Evolutionary conservation across 495 filamentous ascomycete species (phyloP).

Genomic region (Penicillium goetzii): DNA sequence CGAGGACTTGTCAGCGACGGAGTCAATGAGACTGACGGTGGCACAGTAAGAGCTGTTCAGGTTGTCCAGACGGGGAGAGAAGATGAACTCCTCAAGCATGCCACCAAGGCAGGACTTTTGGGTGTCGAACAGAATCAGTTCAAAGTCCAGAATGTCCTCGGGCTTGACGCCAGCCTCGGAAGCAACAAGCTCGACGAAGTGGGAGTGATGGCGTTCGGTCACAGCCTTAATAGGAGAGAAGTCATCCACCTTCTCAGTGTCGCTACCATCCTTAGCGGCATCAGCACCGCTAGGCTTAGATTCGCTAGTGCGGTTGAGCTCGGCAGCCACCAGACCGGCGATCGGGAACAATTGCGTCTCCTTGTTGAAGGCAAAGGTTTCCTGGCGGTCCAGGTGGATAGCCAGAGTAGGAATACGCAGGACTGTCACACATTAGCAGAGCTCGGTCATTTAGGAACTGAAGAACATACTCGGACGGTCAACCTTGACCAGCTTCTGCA

Average conservation of each 20-base stretch:
- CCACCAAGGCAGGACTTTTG: constrained; percentile 89
- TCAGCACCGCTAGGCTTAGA: constrained; percentile 27
- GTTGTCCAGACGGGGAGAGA: constrained; percentile 91
- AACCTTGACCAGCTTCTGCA: constrained; percentile 86
- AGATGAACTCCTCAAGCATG: constrained; percentile 91
- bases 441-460: background rate
- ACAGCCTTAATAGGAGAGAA: constrained; percentile 73
- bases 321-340: constrained; percentile 80
- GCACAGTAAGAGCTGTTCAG: constrained; percentile 93
- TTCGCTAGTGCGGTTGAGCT: constrained; percentile 74
- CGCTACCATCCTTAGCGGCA: background rate
- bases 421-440: constrained; percentile 47
- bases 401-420: constrained; percentile 90
- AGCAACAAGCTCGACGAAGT: constrained; percentile 85
- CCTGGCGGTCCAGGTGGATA: constrained; percentile 86
- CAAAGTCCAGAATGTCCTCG: constrained; percentile 84
- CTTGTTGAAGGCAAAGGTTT: constrained; percentile 91
- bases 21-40: constrained; percentile 78
- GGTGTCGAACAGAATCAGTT: constrained; percentile 93
- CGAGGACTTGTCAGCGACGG: constrained; percentile 60
- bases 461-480: constrained; percentile 69
- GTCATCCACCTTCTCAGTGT: constrained; percentile 41
- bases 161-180: constrained; percentile 69
- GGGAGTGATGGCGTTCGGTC: constrained; percentile 85
- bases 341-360: constrained; percentile 96